Evolutionary conservation across 768 basidiomycete species (phyloP).

Genomic region (Phallus indusiatus): DNA sequence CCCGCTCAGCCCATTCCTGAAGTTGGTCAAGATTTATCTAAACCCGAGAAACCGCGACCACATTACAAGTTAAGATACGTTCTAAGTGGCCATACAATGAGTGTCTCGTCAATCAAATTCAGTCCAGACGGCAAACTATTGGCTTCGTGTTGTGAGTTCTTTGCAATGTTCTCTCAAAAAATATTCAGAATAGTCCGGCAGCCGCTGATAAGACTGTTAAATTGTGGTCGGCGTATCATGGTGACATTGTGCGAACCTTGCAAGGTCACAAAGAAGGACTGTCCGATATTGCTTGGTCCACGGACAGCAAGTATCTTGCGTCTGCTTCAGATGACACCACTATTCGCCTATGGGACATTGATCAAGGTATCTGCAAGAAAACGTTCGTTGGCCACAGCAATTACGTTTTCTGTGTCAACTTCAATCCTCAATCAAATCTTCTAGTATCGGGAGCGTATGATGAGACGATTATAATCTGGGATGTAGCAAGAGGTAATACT

Average conservation of each 20-base stretch:
- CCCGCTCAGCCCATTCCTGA: constrained; percentile 26
- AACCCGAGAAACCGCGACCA: constrained; percentile 31
- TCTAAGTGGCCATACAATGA: constrained; percentile 73
- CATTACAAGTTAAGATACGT: constrained; percentile 51
- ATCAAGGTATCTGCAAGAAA: constrained; percentile 55
- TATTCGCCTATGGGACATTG: constrained; percentile 76
- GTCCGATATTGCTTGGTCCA: constrained; percentile 86
- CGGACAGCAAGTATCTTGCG: constrained; percentile 72
- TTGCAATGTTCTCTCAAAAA: constrained; percentile 2
- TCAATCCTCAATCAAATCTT: constrained; percentile 82
- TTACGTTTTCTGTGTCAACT: constrained; percentile 90
- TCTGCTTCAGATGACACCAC: constrained; percentile 93
- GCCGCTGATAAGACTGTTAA: constrained; percentile 80
- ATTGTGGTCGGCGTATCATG: constrained; percentile 67
- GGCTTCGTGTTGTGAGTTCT: constrained; percentile 73
- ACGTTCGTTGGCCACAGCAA: constrained; percentile 81
- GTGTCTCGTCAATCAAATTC: constrained; percentile 82
- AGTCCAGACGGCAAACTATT: constrained; percentile 75
- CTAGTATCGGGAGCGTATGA: constrained; percentile 92
- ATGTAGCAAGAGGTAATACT: constrained; percentile 69
- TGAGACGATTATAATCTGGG: constrained; percentile 96
- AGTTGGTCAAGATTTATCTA: constrained; percentile 16
- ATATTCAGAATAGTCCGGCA: constrained; percentile 34
- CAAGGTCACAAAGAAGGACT: constrained; percentile 74
- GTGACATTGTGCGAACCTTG: constrained; percentile 64